phyloP scores from a whole-genome alignment of 2,329 filamentous ascomycete species.

The Thielaviopsis musarum region DNA sequence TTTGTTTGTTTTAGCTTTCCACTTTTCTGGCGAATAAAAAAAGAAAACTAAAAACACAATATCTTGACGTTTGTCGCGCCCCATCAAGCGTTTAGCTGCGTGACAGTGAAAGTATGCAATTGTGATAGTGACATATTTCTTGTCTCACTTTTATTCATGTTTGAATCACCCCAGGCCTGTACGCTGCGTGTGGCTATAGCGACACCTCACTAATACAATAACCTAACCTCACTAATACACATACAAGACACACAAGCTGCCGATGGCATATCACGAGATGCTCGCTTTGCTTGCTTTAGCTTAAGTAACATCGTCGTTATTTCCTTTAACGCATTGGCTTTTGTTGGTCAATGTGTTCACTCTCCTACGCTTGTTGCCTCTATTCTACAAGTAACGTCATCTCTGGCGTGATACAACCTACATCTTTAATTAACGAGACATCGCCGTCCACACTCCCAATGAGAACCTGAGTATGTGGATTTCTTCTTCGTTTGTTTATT shows the following conservation, averaged over 20 bases:
- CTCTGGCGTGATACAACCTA: no score
- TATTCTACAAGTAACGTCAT: no score
- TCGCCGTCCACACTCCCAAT: no score
- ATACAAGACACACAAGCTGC: not conserved
- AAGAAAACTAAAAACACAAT: no score
- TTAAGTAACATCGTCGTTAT: not conserved
- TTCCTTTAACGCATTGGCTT: not conserved
- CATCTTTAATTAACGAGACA: no score
- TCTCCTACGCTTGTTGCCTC: no score
- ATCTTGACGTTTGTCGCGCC: no score
- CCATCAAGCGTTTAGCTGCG: not conserved
- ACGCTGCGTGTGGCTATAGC: not conserved
- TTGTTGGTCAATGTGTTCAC: not conserved
- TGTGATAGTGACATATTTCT: not conserved
- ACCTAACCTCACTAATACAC: not conserved
- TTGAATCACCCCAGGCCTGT: not conserved
- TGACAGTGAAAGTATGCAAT: not conserved
- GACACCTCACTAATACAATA: not conserved
- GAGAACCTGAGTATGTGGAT: no score
- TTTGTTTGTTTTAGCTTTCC: not conserved
- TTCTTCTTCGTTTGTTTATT: no score
- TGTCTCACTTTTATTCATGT: not conserved
- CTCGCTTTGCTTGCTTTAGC: not conserved
- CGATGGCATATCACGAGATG: not conserved
- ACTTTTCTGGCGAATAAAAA: no score